phyloP scores from a whole-genome alignment of 768 basidiomycete species.

The Kwoniella botswanensis region DNA sequence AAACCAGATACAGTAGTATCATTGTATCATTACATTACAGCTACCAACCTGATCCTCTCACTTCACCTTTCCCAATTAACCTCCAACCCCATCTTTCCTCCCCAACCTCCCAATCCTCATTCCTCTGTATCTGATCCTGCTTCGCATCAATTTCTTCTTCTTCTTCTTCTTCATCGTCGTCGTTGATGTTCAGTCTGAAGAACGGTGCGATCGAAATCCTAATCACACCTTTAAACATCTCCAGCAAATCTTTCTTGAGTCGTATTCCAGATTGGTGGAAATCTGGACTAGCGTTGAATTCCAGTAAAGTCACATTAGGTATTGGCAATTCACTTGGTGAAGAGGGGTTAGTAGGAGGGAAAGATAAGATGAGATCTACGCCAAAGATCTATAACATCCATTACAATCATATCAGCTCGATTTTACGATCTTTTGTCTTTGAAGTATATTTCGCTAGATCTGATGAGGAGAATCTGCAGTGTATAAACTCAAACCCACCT shows the following conservation, averaged over 20 bases:
- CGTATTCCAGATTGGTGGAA: constrained; percentile 89
- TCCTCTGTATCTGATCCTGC: not conserved
- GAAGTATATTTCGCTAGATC: too few species aligned
- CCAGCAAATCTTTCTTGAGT: constrained; percentile 77
- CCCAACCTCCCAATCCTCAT: constrained; percentile 33
- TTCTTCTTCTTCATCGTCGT: constrained; percentile 16
- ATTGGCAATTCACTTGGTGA: constrained; percentile 24
- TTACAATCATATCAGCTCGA: not conserved
- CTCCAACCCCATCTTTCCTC: constrained; percentile 43
- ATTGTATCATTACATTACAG: not conserved
- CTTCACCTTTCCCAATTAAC: constrained; percentile 40
- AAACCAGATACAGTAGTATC: not conserved
- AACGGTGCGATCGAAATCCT: constrained; percentile 73
- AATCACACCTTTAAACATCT: constrained; percentile 75
- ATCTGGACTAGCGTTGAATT: constrained; percentile 94
- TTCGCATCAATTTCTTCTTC: constrained; percentile 19
- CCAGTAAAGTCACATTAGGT: constrained; percentile 71
- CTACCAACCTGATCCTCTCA: constrained; percentile 29
- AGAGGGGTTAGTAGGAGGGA: constrained; percentile 54
- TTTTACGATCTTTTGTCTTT: too few species aligned
- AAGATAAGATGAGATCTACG: constrained; percentile 79
- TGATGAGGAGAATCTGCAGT: too few species aligned
- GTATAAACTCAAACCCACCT: constrained; percentile 57
- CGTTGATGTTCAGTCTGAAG: constrained; percentile 40
- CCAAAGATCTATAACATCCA: constrained; percentile 69